Conservation (phyloP, 192 early-diverging fungal genomes). For the Neocallimastix lanati region DNA sequence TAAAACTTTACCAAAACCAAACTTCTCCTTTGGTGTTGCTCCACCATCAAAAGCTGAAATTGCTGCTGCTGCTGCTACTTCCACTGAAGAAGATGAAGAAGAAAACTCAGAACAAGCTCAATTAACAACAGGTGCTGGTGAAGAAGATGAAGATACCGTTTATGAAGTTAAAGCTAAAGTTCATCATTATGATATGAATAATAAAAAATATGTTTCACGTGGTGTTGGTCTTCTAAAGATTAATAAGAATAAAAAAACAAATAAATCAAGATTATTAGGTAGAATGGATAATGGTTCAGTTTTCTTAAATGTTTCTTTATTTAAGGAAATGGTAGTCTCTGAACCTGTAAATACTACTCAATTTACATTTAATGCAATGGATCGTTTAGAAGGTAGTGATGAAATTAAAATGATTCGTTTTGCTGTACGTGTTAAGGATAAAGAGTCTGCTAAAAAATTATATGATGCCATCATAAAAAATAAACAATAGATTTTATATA, state of each 20-base stretch:
- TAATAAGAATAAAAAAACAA: constrained; percentile 10
- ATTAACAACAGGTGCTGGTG: constrained; percentile 19
- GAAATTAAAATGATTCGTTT: neutral
- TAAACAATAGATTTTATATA: neutral
- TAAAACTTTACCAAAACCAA: neutral
- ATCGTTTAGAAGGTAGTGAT: neutral
- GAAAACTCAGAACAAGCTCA: constrained; percentile 5
- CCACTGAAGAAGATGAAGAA: constrained; percentile 11
- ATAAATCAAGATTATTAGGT: constrained; percentile 13
- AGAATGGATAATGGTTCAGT: constrained; percentile 22
- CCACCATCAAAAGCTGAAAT: neutral
- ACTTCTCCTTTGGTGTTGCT: neutral
- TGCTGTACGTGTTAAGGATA: neutral
- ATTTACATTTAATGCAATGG: neutral
- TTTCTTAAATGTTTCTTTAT: constrained; percentile 14
- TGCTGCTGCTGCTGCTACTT: neutral
- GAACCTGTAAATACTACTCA: neutral
- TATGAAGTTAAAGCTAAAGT: constrained; percentile 8
- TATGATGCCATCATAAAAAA: neutral
- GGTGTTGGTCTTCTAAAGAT: constrained; percentile 17
- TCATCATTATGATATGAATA: neutral
- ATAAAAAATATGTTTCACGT: constrained; percentile 8
- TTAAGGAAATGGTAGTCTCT: constrained; percentile 8
- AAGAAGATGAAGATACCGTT: constrained; percentile 16
- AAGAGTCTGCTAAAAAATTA: neutral